A percentile compares a stretch with the other conserved stretches of the same genome.
Conservation (phyloP, 2,329 filamentous ascomycete genomes). For the Trichoderma guizhouense region DNA sequence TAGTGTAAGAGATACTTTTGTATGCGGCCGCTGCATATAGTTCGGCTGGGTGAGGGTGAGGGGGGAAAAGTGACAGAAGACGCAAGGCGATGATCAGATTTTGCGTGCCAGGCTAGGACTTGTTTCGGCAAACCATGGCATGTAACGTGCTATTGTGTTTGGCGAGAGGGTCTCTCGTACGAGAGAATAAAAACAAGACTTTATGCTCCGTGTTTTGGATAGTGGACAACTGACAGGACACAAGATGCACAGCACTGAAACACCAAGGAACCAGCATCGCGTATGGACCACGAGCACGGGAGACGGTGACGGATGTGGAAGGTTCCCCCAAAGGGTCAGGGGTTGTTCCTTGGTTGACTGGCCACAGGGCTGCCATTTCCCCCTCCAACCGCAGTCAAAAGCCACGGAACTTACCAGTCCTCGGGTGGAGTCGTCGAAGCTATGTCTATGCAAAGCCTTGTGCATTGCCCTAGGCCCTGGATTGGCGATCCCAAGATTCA, state of each 20-base stretch:
- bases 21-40: slow-evolving; percentile 1
- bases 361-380: slow-evolving; percentile 7
- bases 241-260: neutral
- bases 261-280: neutral
- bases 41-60: neutral
- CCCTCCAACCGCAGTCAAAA: neutral
- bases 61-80: neutral
- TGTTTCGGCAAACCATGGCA: slow-evolving; percentile 6
- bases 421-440: neutral
- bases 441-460: neutral
- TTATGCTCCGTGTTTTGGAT: neutral
- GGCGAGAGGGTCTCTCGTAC: neutral
- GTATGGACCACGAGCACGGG: neutral
- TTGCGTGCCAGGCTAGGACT: neutral
- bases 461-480: neutral
- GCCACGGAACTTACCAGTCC: slow-evolving; percentile 13
- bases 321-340: slow-evolving; percentile 4
- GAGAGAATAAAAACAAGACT: neutral
- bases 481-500: slow-evolving; percentile 5
- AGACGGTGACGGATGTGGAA: slow-evolving; percentile 16
- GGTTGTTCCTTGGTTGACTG: neutral
- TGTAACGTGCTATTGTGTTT: slow-evolving; percentile 11
- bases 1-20: slow-evolving; percentile 1
- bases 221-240: neutral
- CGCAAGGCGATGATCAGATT: neutral